phyloP scores from a whole-genome alignment of 441 rosid species.

The Mallotus repandus region DNA sequence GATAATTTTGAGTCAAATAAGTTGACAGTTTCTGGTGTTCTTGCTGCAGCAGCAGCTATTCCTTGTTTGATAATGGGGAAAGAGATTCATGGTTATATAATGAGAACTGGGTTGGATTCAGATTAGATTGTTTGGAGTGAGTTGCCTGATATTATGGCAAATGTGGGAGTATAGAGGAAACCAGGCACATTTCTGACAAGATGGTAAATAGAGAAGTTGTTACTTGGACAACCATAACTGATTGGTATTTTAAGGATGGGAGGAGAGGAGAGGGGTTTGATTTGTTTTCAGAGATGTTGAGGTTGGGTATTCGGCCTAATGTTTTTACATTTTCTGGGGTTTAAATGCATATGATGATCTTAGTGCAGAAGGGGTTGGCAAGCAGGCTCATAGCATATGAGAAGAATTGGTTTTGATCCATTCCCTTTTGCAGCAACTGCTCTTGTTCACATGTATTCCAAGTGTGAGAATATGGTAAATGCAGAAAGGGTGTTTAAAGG shows the following conservation, averaged over 20 bases:
- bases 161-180: slow-evolving; percentile 43
- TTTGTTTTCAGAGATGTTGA: slow-evolving; percentile 35
- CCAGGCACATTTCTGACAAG: slow-evolving; percentile 35
- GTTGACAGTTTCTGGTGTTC: slow-evolving; percentile 18
- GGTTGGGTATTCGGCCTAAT: slow-evolving; percentile 17
- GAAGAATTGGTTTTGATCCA: no score
- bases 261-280: slow-evolving; percentile 36
- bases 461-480: no score
- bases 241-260: slow-evolving; percentile 41
- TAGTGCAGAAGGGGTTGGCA: no score
- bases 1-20: slow-evolving; percentile 12
- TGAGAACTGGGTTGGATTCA: slow-evolving; percentile 21
- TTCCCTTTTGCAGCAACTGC: no score
- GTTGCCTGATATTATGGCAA: slow-evolving; percentile 42
- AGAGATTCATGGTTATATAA: slow-evolving; percentile 42
- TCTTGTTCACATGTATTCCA: no score
- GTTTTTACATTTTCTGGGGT: no score
- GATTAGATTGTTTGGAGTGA: slow-evolving; percentile 45
- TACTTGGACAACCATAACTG: slow-evolving; percentile 50
- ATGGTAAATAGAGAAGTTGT: slow-evolving; percentile 41
- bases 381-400: no score
- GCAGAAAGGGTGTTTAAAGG: no score
- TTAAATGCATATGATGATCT: no score
- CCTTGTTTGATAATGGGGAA: slow-evolving; percentile 26
- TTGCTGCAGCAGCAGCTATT: slow-evolving; percentile 18